A percentile compares a stretch with the other conserved stretches of the same genome.
Conservation (phyloP, 805 yeast species). For the Ogataea neopini region DNA sequence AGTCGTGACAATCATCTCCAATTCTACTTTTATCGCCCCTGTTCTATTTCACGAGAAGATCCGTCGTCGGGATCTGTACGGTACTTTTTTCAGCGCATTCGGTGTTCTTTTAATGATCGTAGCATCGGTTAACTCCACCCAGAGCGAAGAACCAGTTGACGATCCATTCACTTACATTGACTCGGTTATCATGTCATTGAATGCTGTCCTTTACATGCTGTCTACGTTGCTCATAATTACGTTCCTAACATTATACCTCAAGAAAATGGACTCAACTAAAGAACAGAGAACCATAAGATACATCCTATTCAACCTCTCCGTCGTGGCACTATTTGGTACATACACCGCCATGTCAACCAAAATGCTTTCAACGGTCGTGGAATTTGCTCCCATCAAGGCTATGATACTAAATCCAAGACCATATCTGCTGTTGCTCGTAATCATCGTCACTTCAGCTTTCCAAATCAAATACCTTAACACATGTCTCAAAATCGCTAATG, state of each 20-base stretch:
- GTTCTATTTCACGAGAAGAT: slow-evolving; percentile 43
- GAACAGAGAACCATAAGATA: slow-evolving; percentile 15
- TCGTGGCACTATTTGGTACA: slow-evolving; percentile 49
- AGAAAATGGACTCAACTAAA: slow-evolving; percentile 4
- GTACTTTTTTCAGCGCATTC: slow-evolving; percentile 41
- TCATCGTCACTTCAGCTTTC: slow-evolving; percentile 40
- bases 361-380: slow-evolving; percentile 37
- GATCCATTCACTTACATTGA: slow-evolving; percentile 33
- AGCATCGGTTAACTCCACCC: slow-evolving; percentile 32
- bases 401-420: slow-evolving; percentile 32
- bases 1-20: slow-evolving; percentile 48
- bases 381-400: slow-evolving; percentile 26
- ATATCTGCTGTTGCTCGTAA: slow-evolving; percentile 34
- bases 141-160: slow-evolving; percentile 14
- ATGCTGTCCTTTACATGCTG: slow-evolving; percentile 30
- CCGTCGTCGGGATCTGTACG: slow-evolving; percentile 36
- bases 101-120: slow-evolving; percentile 45
- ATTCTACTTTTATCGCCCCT: slow-evolving; percentile 48
- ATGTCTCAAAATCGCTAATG: slow-evolving; percentile 41
- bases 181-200: slow-evolving; percentile 28
- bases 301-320: slow-evolving; percentile 34
- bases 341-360: slow-evolving; percentile 49
- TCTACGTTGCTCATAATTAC: slow-evolving; percentile 22
- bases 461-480: slow-evolving; percentile 43
- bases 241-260: slow-evolving; percentile 16